Evolutionary conservation across 202 grass and related monocot genomes (phyloP).

Genomic region (Zizania palustris): DNA sequence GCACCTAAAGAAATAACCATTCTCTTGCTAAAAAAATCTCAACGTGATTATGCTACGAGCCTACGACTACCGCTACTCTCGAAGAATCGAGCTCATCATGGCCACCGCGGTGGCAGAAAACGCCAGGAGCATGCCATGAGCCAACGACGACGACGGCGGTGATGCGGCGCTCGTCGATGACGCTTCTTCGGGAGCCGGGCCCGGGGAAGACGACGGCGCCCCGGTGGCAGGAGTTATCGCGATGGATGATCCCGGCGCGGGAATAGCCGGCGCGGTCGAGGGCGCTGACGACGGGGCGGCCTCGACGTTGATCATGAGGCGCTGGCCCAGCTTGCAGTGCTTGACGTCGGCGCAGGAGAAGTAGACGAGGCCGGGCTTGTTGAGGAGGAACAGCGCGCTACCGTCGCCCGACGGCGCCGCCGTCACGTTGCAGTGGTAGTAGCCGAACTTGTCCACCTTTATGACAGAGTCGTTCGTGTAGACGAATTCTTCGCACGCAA

Average conservation of each 20-base stretch:
- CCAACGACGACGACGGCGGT: neutral
- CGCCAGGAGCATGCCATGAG: too few species aligned
- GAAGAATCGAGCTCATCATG: neutral
- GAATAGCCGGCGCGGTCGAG: neutral
- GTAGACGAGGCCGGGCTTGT: constrained; percentile 48
- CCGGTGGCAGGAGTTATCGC: neutral
- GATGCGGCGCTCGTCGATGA: neutral
- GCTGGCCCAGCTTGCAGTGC: constrained; percentile 61
- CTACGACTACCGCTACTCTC: neutral
- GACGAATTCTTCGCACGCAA: constrained; percentile 45
- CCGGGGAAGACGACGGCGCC: neutral
- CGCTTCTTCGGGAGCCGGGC: neutral
- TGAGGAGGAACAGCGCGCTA: constrained; percentile 51
- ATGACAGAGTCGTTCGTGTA: constrained; percentile 68
- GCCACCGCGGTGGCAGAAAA: neutral
- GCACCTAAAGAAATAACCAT: neutral
- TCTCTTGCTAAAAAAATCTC: neutral
- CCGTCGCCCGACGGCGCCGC: constrained; percentile 36
- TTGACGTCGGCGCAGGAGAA: constrained; percentile 44
- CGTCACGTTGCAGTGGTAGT: constrained; percentile 71
- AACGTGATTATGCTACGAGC: neutral
- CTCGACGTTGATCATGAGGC: constrained; percentile 51
- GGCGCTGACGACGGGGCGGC: neutral
- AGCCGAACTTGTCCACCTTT: constrained; percentile 48
- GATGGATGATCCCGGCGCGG: neutral